Evolutionary conservation across 2,329 filamentous ascomycete genomes (phyloP), one percentile per base, ranked within the genome.

Genomic region (Talaromyces sp.): DNA sequence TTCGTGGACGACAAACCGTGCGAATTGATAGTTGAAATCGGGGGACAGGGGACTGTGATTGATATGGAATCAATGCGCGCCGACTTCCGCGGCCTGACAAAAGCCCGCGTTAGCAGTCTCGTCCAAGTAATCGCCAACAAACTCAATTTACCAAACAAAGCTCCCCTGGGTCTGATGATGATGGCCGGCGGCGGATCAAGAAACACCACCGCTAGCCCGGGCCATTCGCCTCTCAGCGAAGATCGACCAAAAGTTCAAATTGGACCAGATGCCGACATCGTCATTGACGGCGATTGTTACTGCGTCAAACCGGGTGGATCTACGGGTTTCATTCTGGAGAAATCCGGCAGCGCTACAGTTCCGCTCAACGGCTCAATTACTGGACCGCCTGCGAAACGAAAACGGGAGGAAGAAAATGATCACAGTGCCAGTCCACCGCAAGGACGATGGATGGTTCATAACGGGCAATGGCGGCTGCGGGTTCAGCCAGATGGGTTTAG

Each of bases 51-150:
- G 61, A 90, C 87, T 2, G 76, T 82, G 35, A 75, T 91, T 41
- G 82, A 88, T 69, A 78, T 85, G 60, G 71, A 73, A 54, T 75
- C 74, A 14, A 83, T 86, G 71, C 83, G 87, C 2, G 88, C 87
- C 1, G 87, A 91, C 68, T 96, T 97, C 78, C 86, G 90, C 70
- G 86, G 87, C 14, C 85, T 90, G 56, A 86, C 88, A 5, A 89
- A 90, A 69, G 83, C 86, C 11, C 85, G 91, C 61, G 83, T 97
- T 19, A 84, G 87, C 0, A 88, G 88, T 63, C 81, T 97, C 6
- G 87, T 96, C 68, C 89, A 92, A 70, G 89, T 96, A 9, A 84
- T 97, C n/a, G 87, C 90, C 2, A 89, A 88, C 39, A 96, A 94
- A 75, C 85, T 95, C 69, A 90, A 89, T 67, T 76, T 93, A 6